Base-by-base conservation (phyloP, 768 basidiomycete species). In the Naematelia encephala region DNA sequence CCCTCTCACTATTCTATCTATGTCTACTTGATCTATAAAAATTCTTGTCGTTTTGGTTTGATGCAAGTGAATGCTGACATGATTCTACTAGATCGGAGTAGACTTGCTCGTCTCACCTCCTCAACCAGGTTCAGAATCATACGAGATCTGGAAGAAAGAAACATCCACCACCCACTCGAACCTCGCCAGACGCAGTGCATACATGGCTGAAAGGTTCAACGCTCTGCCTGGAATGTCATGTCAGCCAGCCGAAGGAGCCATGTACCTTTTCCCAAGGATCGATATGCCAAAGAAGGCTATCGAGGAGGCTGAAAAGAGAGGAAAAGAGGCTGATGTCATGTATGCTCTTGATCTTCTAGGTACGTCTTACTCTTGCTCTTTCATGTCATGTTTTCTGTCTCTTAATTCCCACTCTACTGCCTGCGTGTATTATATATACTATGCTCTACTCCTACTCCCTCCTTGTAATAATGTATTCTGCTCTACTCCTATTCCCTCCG, bases 31-130 rank as follows among this genome's bases (percentile, higher is more conserved):
- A 2, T 50, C 55, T 16, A 13, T 27, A 12, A 23, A 23, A 34
- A 8, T 51, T 19, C 48, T 13, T 14, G 4, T 21, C 42, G 19
- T n/a, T n/a, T n/a, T n/a, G n/a, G n/a, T n/a, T n/a, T n/a, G n/a
- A n/a, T n/a, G n/a, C n/a, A n/a, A n/a, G n/a, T n/a, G n/a, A n/a
- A n/a, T n/a, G n/a, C n/a, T n/a, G n/a, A n/a, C n/a, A n/a, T n/a
- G n/a, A n/a, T n/a, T n/a, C n/a, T n/a, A 5, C 14, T 90, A 98
- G 81, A 85, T 99, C 73, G 91, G 90, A 42, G 88, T 99, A 16
- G 94, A 98, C 77, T 85, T 85, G 63, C 85, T 96, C 82, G 88
- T 97, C n/a, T 84, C 90, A 25, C 91, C 94, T 19, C 94, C 94
- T 1, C 82, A 83, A 63, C 76, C 81, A 13, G 90, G 89, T 16